Evolutionary conservation across 1,139 yeast species (phyloP).

Genomic region (Blastobotrys persicus): DNA sequence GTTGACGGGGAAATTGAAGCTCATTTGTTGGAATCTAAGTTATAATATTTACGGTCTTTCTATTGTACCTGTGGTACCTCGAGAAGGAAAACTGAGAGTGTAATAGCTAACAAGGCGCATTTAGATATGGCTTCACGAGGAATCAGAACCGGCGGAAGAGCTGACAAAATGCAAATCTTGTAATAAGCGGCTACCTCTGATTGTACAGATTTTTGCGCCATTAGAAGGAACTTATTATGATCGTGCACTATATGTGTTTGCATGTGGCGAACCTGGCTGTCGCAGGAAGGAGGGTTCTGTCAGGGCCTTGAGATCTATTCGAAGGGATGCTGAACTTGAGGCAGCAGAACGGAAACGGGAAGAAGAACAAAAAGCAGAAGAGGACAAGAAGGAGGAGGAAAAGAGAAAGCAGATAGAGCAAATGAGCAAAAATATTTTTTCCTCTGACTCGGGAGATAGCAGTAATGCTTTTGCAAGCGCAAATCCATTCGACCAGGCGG

Average conservation of each 20-base stretch:
- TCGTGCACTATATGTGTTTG: conserved; percentile 74
- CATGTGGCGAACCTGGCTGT: conserved; percentile 64
- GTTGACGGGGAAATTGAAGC: too few species aligned
- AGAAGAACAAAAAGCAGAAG: conserved; percentile 43
- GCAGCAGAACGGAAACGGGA: conserved; percentile 46
- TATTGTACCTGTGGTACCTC: too few species aligned
- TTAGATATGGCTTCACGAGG: conserved; percentile 48
- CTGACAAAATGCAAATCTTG: conserved; percentile 66
- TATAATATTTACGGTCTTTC: too few species aligned
- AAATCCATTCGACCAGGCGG: conserved; percentile 20
- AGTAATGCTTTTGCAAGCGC: conserved; percentile 26
- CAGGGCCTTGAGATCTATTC: conserved; percentile 71
- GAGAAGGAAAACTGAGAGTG: too few species aligned
- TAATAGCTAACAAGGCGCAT: too few species aligned
- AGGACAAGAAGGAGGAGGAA: conserved; percentile 23
- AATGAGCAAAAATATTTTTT: conserved; percentile 18
- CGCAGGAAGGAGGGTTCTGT: conserved; percentile 66
- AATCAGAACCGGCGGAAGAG: conserved; percentile 53
- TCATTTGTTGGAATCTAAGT: too few species aligned
- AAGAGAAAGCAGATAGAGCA: conserved; percentile 19
- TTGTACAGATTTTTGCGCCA: conserved; percentile 80
- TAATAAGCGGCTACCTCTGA: conserved; percentile 55
- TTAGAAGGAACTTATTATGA: conserved; percentile 66
- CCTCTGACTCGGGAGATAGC: conserved; percentile 20
- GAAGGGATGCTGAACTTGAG: conserved; percentile 51